phyloP scores from a whole-genome alignment of 2,329 filamentous ascomycete species.

The Cyclaneusma minus region DNA sequence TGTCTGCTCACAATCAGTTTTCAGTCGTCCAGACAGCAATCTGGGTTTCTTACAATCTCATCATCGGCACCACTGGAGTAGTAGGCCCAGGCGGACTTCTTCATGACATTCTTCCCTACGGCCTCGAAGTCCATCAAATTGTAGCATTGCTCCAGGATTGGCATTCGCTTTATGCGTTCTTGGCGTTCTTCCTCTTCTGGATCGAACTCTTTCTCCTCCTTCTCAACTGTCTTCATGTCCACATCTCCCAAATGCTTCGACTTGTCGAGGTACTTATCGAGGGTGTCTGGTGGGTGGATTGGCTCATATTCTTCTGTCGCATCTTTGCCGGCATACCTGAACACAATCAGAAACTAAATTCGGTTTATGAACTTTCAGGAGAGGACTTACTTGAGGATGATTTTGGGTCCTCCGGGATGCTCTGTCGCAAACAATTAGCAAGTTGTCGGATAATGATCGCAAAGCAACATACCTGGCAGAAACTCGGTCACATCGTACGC shows the following conservation, averaged over 20 bases:
- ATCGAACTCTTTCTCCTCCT: slow-evolving; percentile 48
- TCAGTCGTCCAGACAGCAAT: neutral
- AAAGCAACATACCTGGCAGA: slow-evolving; percentile 42
- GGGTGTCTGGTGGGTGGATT: slow-evolving; percentile 76
- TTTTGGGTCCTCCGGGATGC: slow-evolving; percentile 77
- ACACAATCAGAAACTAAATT: too few species aligned
- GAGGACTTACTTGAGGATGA: slow-evolving; percentile 64
- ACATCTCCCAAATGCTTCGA: slow-evolving; percentile 83
- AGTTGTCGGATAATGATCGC: slow-evolving; percentile 1
- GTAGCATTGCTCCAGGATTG: slow-evolving; percentile 73
- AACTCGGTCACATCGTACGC: slow-evolving; percentile 86
- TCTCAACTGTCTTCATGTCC: slow-evolving; percentile 66
- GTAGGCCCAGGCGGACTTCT: slow-evolving; percentile 93
- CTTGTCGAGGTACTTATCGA: slow-evolving; percentile 68
- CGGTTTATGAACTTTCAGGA: too few species aligned
- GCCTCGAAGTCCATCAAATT: slow-evolving; percentile 94
- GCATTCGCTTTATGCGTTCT: slow-evolving; percentile 61
- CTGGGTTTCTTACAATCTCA: slow-evolving; percentile 49
- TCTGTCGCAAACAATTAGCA: slow-evolving; percentile 29
- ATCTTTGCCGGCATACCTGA: slow-evolving; percentile 56
- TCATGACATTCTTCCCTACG: slow-evolving; percentile 82
- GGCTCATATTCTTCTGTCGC: slow-evolving; percentile 85
- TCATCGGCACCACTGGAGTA: slow-evolving; percentile 90
- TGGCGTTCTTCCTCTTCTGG: slow-evolving; percentile 62
- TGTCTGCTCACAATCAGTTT: slow-evolving; percentile 36